Conservation (phyloP, 148 eudicot species). For the Suaeda aralocaspica region DNA sequence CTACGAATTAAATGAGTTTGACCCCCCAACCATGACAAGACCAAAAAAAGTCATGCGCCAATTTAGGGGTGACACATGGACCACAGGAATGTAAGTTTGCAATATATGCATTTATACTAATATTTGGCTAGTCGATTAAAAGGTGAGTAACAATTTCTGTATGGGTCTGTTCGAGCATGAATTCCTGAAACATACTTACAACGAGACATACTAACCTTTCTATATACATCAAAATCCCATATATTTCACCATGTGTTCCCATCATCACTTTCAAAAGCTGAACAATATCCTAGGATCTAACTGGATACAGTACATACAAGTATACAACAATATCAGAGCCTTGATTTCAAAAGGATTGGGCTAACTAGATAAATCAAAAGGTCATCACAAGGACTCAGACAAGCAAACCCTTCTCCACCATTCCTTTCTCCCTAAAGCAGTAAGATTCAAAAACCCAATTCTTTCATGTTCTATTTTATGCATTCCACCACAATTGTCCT, state of each 20-base stretch:
- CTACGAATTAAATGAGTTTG: too few species aligned
- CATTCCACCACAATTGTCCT: not conserved
- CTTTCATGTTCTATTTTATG: not conserved
- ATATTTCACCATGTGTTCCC: not conserved
- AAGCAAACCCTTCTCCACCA: not conserved
- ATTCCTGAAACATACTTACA: not conserved
- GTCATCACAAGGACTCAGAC: not conserved
- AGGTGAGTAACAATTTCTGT: not conserved
- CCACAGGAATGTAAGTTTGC: not conserved
- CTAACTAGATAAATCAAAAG: not conserved
- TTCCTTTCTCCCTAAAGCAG: not conserved
- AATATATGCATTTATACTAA: not conserved
- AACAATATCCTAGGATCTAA: not conserved
- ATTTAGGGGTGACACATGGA: not conserved
- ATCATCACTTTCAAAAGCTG: not conserved
- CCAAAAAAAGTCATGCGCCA: too few species aligned
- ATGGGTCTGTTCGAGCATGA: not conserved
- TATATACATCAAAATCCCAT: not conserved
- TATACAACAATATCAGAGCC: not conserved
- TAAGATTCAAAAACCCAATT: not conserved
- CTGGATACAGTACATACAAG: not conserved
- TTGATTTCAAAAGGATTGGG: not conserved
- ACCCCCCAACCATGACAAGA: not conserved
- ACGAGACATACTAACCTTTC: not conserved
- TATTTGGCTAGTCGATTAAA: not conserved